phyloP scores from a whole-genome alignment of 176 grass and related monocot genomes.

The Ampelocalamus luodianensis region DNA sequence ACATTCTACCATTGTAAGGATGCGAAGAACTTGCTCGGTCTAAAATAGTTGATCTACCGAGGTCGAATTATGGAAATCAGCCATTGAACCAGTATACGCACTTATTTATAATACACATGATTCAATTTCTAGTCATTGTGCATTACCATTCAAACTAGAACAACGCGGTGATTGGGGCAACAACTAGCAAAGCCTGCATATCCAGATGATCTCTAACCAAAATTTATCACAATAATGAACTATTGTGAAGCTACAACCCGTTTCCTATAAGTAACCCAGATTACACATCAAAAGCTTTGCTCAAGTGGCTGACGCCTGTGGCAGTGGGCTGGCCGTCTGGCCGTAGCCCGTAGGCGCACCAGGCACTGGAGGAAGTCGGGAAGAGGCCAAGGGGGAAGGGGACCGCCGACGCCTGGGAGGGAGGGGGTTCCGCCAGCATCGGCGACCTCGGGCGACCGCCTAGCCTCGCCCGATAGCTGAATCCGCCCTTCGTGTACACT shows the following conservation, averaged over 20 bases:
- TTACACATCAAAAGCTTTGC: no score
- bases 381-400: no score
- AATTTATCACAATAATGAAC: not conserved
- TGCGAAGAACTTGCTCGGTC: not conserved
- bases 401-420: no score
- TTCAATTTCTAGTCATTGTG: not conserved
- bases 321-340: no score
- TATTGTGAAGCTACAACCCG: not conserved
- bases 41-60: not conserved
- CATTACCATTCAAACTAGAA: constrained; percentile 4
- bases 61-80: not conserved
- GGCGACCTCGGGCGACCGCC: no score
- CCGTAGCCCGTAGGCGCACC: no score
- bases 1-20: constrained; percentile 6
- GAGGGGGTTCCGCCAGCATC: no score
- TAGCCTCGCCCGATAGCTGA: no score
- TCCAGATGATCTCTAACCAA: not conserved
- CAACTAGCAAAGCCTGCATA: not conserved
- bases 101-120: not conserved
- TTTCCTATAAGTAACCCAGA: no score
- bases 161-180: not conserved
- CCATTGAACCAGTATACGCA: not conserved
- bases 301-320: no score
- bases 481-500: no score
- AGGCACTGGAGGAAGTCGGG: no score